Base-by-base conservation (phyloP, 176 grass and related monocot genomes). In the Avena eriantha region DNA sequence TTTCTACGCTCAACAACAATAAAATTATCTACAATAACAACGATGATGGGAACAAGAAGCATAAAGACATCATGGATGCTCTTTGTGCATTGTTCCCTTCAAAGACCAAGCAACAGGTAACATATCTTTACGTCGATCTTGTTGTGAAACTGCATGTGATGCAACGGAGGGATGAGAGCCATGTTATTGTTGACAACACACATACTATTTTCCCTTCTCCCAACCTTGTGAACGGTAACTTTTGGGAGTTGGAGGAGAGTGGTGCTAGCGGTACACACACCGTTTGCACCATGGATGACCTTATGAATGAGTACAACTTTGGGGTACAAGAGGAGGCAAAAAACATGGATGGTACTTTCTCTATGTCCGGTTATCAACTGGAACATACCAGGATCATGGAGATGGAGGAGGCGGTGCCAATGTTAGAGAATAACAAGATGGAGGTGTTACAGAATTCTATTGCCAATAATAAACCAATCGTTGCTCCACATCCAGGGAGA, bases 21-120 rank as follows among this genome's bases (percentile, higher is more conserved):
- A 21, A 39, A 24, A 13, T 14, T 12, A 0, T 19, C 6, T 41
- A 41, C 39, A 41, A 41, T 0, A 5, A 1, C 8, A 16, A 50
- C 8, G 5, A 36, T 16, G 7, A 22, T 41, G 39, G 39, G 3
- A 81, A 75, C 70, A 68, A 69, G 53, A 61, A 21, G 21, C 83
- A 86, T 34, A 54, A 34, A 2, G 8, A 13, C 45, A 79, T 73
- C 7, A 54, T 90, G 45, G 19, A 23, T 14, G 13, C n/a, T 34
- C 45, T 90, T 22, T 64, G 65, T 0, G 73, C 22, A 18, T 21
- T 10, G 18, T 90, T 86, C 53, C 88, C 84, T 3, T 24, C 43
- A 80, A 90, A 78, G 84, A 41, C 67, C 46, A 45, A 5, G 54
- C 21, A 29, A 0, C 63, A 90, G 73, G 84, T 90, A 83, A 83